Evolutionary conservation across 1,139 yeast genomes (phyloP), one percentile per base, ranked within the genome.

Genomic region (Blastobotrys capitulatus): DNA sequence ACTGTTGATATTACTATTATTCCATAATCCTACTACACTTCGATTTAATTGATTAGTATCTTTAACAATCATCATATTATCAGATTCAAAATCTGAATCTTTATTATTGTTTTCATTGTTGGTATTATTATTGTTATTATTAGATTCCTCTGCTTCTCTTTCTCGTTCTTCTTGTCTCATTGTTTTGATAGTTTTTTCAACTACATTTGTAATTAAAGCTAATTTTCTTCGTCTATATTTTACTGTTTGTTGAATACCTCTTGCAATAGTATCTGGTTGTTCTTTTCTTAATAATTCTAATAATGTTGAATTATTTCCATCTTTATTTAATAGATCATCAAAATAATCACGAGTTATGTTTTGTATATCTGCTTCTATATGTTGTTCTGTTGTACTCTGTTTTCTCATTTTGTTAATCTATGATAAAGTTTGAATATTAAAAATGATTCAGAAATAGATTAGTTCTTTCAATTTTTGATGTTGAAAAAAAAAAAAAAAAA

Each of bases 11-110:
- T 35, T 35, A 47, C 74, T 35, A 18, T 35, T 35, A 47, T 74
- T 75, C 97, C 96, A 89, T 46, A 82, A 67, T 16, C 80, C 76
- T 0, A 84, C 85, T 1, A 89, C 85, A 25, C 85, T 79, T 60
- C 83, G 86, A 64, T 90, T 90, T 69, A 87, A 76, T 3, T 78
- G 72, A 60, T 88, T 89, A 6, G 57, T 51, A 19, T 63, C 67
- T 39, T 57, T 53, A 18, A 67, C 80, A 1, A 77, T 80, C 86
- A 87, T 80, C 54, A 86, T 60, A 27, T 79, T 77, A 18, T 71
- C 71, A 31, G 65, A 66, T 34, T 69, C 71, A 31, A 65, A 66
- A 34, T 69, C 71, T 12, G 59, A 57, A 5, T 63, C 70, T 38
- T 60, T 62, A 40, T 50, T 62, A 29, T 52, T 37, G n/a, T n/a